phyloP scores from a whole-genome alignment of 768 basidiomycete genomes.

The Multifurca ochricompacta region DNA sequence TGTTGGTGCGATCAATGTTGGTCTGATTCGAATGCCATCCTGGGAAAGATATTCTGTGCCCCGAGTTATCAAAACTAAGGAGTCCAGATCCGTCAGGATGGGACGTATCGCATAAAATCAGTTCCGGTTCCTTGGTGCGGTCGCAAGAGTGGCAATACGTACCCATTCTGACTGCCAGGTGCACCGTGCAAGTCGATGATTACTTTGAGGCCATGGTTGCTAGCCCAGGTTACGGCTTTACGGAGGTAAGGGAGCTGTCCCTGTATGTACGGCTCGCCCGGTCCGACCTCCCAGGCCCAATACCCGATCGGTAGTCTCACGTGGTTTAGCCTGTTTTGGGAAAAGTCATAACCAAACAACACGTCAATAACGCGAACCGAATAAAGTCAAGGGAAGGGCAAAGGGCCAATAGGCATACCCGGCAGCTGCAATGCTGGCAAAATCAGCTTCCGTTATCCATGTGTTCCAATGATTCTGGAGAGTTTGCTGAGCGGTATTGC shows the following conservation, averaged over 20 bases:
- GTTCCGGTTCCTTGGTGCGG: not conserved
- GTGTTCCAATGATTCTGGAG: conserved; percentile 70
- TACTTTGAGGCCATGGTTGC: conserved; percentile 61
- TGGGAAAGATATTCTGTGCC: conserved; percentile 53
- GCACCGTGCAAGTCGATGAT: conserved; percentile 67
- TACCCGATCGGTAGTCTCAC: conserved; percentile 83
- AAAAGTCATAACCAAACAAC: not conserved
- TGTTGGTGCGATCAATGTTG: conserved; percentile 60
- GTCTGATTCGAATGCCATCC: conserved; percentile 60
- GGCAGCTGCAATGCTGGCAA: conserved; percentile 63
- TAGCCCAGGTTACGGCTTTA: conserved; percentile 66
- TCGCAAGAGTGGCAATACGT: conserved; percentile 17
- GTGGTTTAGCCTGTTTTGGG: conserved; percentile 55
- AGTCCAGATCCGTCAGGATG: not conserved
- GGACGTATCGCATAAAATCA: no score
- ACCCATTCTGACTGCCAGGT: conserved; percentile 84
- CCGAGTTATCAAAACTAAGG: conserved; percentile 79
- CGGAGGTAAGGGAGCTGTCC: conserved; percentile 68
- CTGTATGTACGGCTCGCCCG: conserved; percentile 74
- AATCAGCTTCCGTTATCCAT: conserved; percentile 81
- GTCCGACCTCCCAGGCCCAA: conserved; percentile 79
- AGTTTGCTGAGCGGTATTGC: conserved; percentile 37
- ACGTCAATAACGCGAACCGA: conserved; percentile 6
- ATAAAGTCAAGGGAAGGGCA: not conserved
- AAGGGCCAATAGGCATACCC: conserved; percentile 40